Evolutionary conservation across 2,329 filamentous ascomycete species (phyloP).

Genomic region (Grosmannia serpens): DNA sequence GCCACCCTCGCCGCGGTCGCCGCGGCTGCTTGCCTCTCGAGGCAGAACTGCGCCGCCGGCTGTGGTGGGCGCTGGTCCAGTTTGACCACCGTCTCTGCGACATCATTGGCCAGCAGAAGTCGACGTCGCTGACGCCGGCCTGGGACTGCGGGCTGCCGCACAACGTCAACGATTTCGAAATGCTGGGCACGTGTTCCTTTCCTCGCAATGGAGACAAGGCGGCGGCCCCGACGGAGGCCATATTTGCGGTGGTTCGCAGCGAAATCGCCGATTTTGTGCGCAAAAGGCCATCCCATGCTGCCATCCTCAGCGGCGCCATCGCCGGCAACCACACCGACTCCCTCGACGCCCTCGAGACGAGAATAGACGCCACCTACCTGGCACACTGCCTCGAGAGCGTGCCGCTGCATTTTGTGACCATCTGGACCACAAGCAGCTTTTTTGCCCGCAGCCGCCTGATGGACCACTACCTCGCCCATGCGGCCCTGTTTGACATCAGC

Average conservation of each 20-base stretch:
- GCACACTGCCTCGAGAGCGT: conserved; percentile 24
- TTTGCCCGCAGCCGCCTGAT: conserved; percentile 39
- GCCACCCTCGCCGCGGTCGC: conserved; percentile 13
- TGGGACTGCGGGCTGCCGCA: conserved; percentile 32
- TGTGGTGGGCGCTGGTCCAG: conserved; percentile 50
- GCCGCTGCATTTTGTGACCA: conserved; percentile 28
- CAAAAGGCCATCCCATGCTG: conserved; percentile 18
- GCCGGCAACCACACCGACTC: not conserved
- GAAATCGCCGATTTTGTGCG: conserved; percentile 28
- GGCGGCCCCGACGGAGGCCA: conserved; percentile 25
- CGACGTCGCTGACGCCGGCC: conserved; percentile 17
- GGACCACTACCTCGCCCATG: conserved; percentile 19
- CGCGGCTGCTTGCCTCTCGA: conserved; percentile 26
- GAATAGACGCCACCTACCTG: conserved; percentile 35
- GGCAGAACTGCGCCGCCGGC: conserved; percentile 45
- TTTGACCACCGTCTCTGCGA: conserved; percentile 47
- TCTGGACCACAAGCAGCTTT: conserved; percentile 25
- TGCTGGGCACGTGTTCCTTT: conserved; percentile 27
- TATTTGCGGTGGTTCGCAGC: conserved; percentile 28
- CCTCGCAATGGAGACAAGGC: conserved; percentile 20
- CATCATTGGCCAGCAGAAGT: conserved; percentile 25
- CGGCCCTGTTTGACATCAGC: conserved; percentile 8
- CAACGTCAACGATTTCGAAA: conserved; percentile 34
- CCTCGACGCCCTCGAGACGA: conserved; percentile 24
- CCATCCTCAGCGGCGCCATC: not conserved